Base-by-base conservation (phyloP, 495 filamentous ascomycete species). In the Penicillium chermesinum region DNA sequence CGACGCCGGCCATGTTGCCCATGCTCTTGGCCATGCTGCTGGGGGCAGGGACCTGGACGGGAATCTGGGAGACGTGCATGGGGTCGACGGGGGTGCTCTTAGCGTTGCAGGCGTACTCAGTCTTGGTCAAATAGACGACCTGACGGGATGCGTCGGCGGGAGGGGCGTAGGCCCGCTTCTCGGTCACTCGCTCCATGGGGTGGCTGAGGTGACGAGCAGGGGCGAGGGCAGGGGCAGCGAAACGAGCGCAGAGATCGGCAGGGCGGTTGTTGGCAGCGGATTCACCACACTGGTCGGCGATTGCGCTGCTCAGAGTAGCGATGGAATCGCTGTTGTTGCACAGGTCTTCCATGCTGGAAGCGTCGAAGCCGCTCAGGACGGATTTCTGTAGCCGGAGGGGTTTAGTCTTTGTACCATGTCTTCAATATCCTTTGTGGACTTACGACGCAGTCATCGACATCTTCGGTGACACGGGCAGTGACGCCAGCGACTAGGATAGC, bases 51-150 rank as follows among this genome's bases (percentile, higher is more conserved):
- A 63, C 49, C 15, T 53, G 0, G 1, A 63, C 57, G 10, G 60
- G 60, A 25, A 63, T 61, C 51, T 63, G 60, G 3, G 60, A 61
- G 25, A 61, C 12, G 25, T 58, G 57, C 50, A 38, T 34, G 0
- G 38, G 42, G 22, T 33, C 44, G 14, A 46, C 22, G 1, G 55
- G 36, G 1, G 58, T 57, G 38, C 25, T 43, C 8, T n/a, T 44
- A 21, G 42, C n/a, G 44, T 52, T 55, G 58, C 55, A 62, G 41
- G 30, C 47, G 44, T 52, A 62, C 13, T 64, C 53, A 19, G 53
- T 62, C 38, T 35, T 35, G 1, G 59, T 64, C 10, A 62, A 58
- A 15, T 56, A 59, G 38, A 61, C 43, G 16, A 61, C 57, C 10
- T 37, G 50, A 2, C 51, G 46, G 6, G 21, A n/a, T n/a, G n/a